Base-by-base conservation (phyloP, 352 stramenopile species). In the Elongisporangium prolatum region DNA sequence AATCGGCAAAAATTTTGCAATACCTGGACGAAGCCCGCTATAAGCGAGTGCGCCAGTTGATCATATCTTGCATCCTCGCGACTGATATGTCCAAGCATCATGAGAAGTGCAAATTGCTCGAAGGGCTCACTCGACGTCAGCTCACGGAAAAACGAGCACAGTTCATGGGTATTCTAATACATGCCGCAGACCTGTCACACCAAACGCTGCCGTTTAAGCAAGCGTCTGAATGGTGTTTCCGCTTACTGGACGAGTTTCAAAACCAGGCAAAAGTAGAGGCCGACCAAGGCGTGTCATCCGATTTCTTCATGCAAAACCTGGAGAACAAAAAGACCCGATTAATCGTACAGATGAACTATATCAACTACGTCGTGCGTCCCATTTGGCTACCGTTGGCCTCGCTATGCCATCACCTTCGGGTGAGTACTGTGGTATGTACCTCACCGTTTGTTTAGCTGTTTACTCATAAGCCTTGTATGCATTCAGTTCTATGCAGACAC, bases 21-120 rank as follows among this genome's bases (percentile, higher is more conserved):
- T 69, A 90, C 51, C 54, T 88, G 5, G 68, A 84, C 48, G 69
- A 67, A 9, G 65, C 75, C 1, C 72, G 73, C 14, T 82, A 86
- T 50, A 80, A 78, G 54, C 69, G 65, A 48, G 79, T 88, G 21
- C 78, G 80, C 18, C 64, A 80, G 34, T 63, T 86, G 18, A 84
- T 89, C 57, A 88, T 90, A 47, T 52, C 67, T 3, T 87, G 68
- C 49, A 93, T 95, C 51, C 65, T 95, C 21, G 69, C 81, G 11
- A 95, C 82, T 10, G 84, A 93, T 64, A 92, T 91, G 80, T 68
- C 69, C 48, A 81, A 80, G 22, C 82, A 93, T 54, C 89, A 90
- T 54, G 74, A 90, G 13, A 85, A 90, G 34, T 88, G 72, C 57
- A 92, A 85, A 18, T 57, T 65, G 11, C 68, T 89, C 7, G 80